A percentile compares a stretch with the other conserved stretches of the same genome.
Conservation (phyloP, 2,329 filamentous ascomycete species). For the Byssochlamys sp. region DNA sequence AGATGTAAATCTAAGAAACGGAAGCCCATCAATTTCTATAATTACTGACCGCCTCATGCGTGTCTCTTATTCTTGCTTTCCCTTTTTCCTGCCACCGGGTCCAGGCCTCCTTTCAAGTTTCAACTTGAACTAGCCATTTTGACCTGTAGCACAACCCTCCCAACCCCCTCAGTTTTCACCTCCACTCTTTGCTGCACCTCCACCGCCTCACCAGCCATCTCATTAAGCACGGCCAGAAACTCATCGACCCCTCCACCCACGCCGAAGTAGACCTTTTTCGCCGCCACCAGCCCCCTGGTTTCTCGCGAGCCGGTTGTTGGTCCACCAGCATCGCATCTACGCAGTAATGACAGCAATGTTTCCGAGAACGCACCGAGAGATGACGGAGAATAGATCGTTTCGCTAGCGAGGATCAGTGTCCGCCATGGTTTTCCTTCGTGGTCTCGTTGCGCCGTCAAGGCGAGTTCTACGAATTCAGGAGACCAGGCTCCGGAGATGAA, state of each 20-base stretch:
- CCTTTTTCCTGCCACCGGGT: neutral
- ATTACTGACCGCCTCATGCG: neutral
- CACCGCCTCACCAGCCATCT: constrained; percentile 17
- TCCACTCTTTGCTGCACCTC: constrained; percentile 25
- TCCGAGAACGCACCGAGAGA: constrained; percentile 48
- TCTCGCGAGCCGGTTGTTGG: constrained; percentile 4
- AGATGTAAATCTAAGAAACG: neutral
- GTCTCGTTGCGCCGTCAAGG: constrained; percentile 9
- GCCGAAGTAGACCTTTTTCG: constrained; percentile 58
- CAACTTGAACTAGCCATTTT: constrained; percentile 2
- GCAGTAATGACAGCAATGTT: constrained; percentile 43
- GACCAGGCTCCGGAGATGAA: constrained; percentile 55
- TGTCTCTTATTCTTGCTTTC: neutral
- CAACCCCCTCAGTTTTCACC: constrained; percentile 35
- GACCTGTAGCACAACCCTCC: constrained; percentile 34
- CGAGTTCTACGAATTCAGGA: constrained; percentile 36
- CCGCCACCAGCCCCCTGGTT: constrained; percentile 48
- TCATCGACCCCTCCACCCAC: constrained; percentile 57
- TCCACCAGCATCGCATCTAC: constrained; percentile 17
- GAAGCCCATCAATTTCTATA: neutral
- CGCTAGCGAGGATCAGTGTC: constrained; percentile 48
- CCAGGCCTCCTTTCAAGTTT: neutral
- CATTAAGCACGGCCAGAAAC: constrained; percentile 33
- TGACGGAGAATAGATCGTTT: constrained; percentile 55
- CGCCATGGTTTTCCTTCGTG: constrained; percentile 17